phyloP scores from a whole-genome alignment of 345 rosid species.

The Rhizophora mangle region DNA sequence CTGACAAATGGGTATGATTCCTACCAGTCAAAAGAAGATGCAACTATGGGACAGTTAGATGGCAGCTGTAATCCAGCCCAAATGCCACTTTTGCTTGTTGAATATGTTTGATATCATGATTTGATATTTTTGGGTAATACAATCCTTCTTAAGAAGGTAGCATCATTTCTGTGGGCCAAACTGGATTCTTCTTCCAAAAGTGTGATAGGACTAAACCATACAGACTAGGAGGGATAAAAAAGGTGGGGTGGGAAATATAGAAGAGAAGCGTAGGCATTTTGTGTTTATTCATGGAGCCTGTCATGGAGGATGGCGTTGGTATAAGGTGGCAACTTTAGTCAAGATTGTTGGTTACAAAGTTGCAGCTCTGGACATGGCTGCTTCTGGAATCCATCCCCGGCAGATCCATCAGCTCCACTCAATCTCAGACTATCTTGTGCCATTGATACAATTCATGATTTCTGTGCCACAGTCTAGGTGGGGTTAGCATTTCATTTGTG shows the following conservation, averaged over 20 bases:
- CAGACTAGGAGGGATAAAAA: not conserved
- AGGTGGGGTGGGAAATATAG: not conserved
- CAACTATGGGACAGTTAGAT: not conserved
- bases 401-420: constrained; percentile 23
- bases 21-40: not conserved
- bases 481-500: constrained; percentile 28
- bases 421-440: constrained; percentile 29
- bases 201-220: no score
- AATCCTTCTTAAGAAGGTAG: not conserved
- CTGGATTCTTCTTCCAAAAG: not conserved
- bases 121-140: not conserved
- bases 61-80: not conserved
- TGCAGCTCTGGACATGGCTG: constrained; percentile 35
- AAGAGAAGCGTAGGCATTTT: constrained; percentile 15
- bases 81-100: not conserved
- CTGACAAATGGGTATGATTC: not conserved
- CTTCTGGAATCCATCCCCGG: constrained; percentile 28
- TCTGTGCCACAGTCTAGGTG: constrained; percentile 35
- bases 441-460: constrained; percentile 32
- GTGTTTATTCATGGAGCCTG: constrained; percentile 29
- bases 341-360: constrained; percentile 26
- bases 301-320: constrained; percentile 45
- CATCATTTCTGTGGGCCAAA: not conserved
- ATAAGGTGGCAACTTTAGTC: constrained; percentile 25
- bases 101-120: not conserved